Conservation (phyloP, 2,329 filamentous ascomycete species). For the Apiospora sp. region DNA sequence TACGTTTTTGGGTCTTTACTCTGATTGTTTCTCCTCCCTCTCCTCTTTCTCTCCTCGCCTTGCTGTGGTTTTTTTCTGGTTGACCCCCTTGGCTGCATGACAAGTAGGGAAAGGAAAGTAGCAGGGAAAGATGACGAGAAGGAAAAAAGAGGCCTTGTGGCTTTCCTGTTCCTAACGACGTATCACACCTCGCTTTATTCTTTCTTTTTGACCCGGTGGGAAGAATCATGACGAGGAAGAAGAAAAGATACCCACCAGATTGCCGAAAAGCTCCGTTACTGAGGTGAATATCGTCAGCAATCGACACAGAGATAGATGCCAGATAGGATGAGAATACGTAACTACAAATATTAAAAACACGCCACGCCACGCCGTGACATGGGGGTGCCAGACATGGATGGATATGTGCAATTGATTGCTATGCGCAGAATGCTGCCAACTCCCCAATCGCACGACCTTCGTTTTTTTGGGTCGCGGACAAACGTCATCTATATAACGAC, state of each 20-base stretch:
- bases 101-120: background rate
- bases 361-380: conserved; percentile 17
- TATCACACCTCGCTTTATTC: conserved; percentile 2
- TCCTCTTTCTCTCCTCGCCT: background rate
- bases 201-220: conserved; percentile 6
- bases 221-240: conserved; percentile 1
- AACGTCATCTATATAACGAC: background rate
- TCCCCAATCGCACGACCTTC: conserved; percentile 1
- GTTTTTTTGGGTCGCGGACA: background rate
- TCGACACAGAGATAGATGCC: background rate
- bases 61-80: background rate
- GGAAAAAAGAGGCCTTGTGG: background rate
- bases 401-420: conserved; percentile 8
- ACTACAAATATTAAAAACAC: background rate
- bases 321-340: conserved; percentile 1
- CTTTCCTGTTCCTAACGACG: background rate
- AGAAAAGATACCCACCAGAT: background rate
- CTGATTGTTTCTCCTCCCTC: background rate
- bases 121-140: background rate
- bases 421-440: conserved; percentile 17
- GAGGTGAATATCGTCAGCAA: background rate
- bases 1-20: conserved; percentile 11
- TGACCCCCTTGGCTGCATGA: background rate
- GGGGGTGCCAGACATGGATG: background rate
- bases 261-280: background rate